These are phyloP conservation scores for Cladophialophora yegresii DNA, from an alignment of 2,329 filamentous ascomycete species.

Conservation along the genomic window DNA sequence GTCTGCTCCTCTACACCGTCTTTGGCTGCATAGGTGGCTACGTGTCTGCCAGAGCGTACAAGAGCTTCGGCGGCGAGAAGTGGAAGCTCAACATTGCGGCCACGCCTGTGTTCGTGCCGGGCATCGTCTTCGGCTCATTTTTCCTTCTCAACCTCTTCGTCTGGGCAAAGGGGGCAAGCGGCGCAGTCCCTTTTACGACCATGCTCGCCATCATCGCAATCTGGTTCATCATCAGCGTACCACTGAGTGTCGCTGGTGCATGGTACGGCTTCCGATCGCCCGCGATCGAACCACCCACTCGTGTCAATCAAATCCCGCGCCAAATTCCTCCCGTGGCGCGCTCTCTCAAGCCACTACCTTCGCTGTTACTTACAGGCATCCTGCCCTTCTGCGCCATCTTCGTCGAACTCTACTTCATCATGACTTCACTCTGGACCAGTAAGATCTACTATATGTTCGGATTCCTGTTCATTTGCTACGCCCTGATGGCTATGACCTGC, in stretches of 20 bases:
- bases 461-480: conserved; percentile 96
- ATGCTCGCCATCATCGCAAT: conserved; percentile 93
- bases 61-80: conserved; percentile 83
- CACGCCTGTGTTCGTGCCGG: conserved; percentile 83
- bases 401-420: conserved; percentile 98
- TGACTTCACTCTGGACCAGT: conserved; percentile 98
- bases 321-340: conserved; percentile 85
- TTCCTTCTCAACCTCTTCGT: conserved; percentile 96
- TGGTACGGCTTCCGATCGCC: conserved; percentile 86
- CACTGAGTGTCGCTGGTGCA: conserved; percentile 83
- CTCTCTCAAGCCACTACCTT: conserved; percentile 83
- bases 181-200: conserved; percentile 92
- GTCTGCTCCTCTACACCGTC: conserved; percentile 88
- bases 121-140: conserved; percentile 81
- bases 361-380: conserved; percentile 87
- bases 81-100: conserved; percentile 94
- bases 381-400: conserved; percentile 96
- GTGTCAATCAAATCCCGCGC: conserved; percentile 95
- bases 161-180: conserved; percentile 88
- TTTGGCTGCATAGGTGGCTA: conserved; percentile 94
- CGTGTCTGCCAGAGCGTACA: conserved; percentile 86
- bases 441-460: conserved; percentile 99
- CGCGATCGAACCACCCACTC: conserved; percentile 75
- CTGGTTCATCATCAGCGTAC: conserved; percentile 96
- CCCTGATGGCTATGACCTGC: conserved; percentile 92